These are phyloP conservation scores for Sphagnum fallax DNA, from an alignment of 228 moss, liverwort and hornwort genomes.

Conservation along the genomic window DNA sequence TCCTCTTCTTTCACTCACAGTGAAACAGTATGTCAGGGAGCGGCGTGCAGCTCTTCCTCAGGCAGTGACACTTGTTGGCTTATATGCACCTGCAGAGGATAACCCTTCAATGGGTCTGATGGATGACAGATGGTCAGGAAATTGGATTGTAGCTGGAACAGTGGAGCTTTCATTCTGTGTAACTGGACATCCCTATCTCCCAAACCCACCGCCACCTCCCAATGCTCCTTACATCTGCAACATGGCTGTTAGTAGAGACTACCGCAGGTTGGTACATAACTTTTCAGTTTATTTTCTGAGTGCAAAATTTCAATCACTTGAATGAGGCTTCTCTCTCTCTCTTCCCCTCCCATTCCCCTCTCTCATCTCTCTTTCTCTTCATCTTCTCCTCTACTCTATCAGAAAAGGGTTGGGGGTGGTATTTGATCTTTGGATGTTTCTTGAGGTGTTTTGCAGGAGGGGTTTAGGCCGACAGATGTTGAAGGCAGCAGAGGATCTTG, in stretches of 20 bases:
- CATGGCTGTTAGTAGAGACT: slow-evolving; percentile 74
- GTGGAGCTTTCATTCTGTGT: slow-evolving; percentile 79
- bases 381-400: neutral
- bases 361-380: neutral
- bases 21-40: slow-evolving; percentile 76
- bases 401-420: neutral
- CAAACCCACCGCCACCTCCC: slow-evolving; percentile 68
- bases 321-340: neutral
- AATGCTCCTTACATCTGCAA: slow-evolving; percentile 93
- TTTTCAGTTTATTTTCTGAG: too few species aligned
- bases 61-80: slow-evolving; percentile 77
- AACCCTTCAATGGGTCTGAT: slow-evolving; percentile 9
- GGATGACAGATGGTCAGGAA: slow-evolving; percentile 10
- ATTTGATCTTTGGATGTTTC: too few species aligned
- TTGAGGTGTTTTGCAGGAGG: slow-evolving; percentile 30
- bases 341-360: neutral
- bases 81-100: slow-evolving; percentile 59
- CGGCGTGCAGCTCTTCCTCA: slow-evolving; percentile 67
- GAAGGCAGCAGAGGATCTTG: slow-evolving; percentile 80
- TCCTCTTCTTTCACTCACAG: slow-evolving; percentile 75
- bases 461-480: slow-evolving; percentile 79
- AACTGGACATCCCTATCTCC: slow-evolving; percentile 74
- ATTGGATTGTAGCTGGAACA: slow-evolving; percentile 67
- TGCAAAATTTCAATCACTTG: too few species aligned
- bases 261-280: slow-evolving; percentile 50